phyloP scores from a whole-genome alignment of 1,284 basidiomycete genomes.

The Chalciporus piperatoides region DNA sequence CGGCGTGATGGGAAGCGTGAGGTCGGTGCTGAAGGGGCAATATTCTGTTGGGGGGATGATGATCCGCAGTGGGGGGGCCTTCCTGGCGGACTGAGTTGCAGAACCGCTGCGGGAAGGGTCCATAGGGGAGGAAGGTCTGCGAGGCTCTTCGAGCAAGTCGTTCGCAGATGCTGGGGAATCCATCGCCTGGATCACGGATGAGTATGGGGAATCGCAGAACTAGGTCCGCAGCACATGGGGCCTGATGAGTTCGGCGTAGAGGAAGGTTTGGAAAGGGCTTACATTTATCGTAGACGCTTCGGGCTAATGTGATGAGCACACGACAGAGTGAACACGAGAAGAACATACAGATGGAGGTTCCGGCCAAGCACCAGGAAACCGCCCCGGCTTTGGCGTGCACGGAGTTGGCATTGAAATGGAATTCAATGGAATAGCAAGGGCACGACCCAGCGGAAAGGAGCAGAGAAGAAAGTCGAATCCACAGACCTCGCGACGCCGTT shows the following conservation, averaged over 20 bases:
- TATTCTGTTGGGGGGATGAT: constrained; percentile 34
- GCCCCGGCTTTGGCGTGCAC: constrained; percentile 16
- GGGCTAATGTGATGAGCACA: constrained; percentile 2
- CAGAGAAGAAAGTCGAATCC: constrained; percentile 3
- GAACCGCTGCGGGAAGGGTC: constrained; percentile 1
- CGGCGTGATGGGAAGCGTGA: constrained; percentile 31
- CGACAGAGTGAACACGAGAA: not conserved
- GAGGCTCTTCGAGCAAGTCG: constrained; percentile 19
- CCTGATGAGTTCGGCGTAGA: not conserved
- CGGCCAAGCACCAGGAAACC: constrained; percentile 28
- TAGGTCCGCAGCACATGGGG: not conserved
- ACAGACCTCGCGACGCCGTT: constrained; percentile 14
- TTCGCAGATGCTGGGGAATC: constrained; percentile 6
- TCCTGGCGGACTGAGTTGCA: constrained; percentile 17
- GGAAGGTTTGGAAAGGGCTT: constrained; percentile 4
- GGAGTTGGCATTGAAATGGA: constrained; percentile 27
- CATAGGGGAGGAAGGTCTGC: not conserved
- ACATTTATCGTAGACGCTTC: not conserved
- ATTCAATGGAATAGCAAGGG: not conserved
- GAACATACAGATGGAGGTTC: constrained; percentile 19
- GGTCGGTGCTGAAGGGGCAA: constrained; percentile 33
- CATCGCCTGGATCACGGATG: constrained; percentile 13
- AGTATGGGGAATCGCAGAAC: not conserved
- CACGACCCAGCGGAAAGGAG: not conserved
- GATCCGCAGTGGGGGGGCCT: constrained; percentile 26